Evolutionary conservation across 495 filamentous ascomycete genomes (phyloP).

Genomic region (Podospora didyma): DNA sequence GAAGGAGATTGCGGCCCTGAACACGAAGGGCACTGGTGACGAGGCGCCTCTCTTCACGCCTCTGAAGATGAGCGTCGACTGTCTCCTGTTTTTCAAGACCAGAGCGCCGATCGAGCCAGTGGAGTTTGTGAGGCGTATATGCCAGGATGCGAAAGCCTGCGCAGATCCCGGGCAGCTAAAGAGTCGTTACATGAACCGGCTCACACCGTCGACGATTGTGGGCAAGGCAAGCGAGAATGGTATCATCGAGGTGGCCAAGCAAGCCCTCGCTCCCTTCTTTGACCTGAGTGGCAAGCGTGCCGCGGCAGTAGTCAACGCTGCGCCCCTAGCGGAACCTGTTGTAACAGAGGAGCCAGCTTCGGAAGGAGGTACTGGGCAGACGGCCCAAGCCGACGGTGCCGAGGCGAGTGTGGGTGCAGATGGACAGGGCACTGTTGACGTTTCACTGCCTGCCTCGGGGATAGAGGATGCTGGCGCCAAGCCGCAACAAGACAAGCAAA

Average conservation of each 20-base stretch:
- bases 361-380: slow-evolving; percentile 19
- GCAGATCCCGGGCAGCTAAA: slow-evolving; percentile 49
- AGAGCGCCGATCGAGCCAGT: slow-evolving; percentile 73
- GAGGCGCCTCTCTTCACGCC: slow-evolving; percentile 52
- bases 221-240: slow-evolving; percentile 77
- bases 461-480: background rate
- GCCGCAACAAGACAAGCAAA: slow-evolving; percentile 34
- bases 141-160: slow-evolving; percentile 54
- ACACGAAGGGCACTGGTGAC: slow-evolving; percentile 35
- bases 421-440: background rate
- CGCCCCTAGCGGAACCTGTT: background rate
- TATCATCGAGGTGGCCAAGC: slow-evolving; percentile 63
- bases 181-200: slow-evolving; percentile 72
- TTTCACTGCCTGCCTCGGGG: background rate
- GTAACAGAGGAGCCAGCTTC: background rate
- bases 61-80: slow-evolving; percentile 71
- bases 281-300: slow-evolving; percentile 39
- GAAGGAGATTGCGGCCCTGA: slow-evolving; percentile 68
- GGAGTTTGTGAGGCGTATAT: slow-evolving; percentile 70
- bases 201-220: slow-evolving; percentile 74
- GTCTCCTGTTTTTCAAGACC: slow-evolving; percentile 67
- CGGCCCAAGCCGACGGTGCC: background rate
- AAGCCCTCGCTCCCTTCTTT: slow-evolving; percentile 72
- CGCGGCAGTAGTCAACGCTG: background rate
- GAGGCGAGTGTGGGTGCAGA: slow-evolving; percentile 5